Evolutionary conservation across 441 rosid species (phyloP), one percentile per base, ranked within the genome.

Genomic region (Croton laevigatus): DNA sequence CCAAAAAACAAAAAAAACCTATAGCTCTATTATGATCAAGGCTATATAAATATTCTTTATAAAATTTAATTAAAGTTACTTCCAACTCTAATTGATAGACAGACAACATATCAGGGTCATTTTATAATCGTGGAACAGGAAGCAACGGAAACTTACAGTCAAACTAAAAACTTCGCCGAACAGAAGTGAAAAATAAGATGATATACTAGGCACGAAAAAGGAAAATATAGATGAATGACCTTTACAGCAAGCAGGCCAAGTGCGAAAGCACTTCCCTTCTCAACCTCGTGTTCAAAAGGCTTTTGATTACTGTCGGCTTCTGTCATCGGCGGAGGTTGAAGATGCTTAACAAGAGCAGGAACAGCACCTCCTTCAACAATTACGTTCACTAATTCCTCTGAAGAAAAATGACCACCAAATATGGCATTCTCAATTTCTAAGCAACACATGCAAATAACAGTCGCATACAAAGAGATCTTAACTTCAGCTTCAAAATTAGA

Each of bases 201-300:
- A 42, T 13, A 68, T 40, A 44, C 10, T 57, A 57, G 8, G 58
- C 17, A 36, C 40, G 16, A 55, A 54, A 34, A 32, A n/a, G n/a
- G n/a, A 42, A 2, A 37, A 61, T 6, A 63, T 10, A 55, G 63
- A 42, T 19, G 62, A 62, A 69, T 54, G 32, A 88, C 99, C 99
- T 95, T 95, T 40, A 95, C 92, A 12, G 99, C 97, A 38, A 95
- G 98, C 67, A 92, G 88, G 38, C 99, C 99, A 49, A 95, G 82
- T 6, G 98, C 97, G 66, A 91, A 95, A n/a, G 99, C 98, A 74
- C 99, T 88, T 76, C 95, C 98, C 81, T 95, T 95, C 90, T 95
- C 99, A 3, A 93, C 97, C 76, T 95, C 98, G n/a, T 95, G 99
- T 77, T 95, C 97, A 59, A 81, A 93, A 63, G 96, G 98, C 87